Evolutionary conservation across 495 filamentous ascomycete genomes (phyloP).

Genomic region (Penicillium subrubescens): DNA sequence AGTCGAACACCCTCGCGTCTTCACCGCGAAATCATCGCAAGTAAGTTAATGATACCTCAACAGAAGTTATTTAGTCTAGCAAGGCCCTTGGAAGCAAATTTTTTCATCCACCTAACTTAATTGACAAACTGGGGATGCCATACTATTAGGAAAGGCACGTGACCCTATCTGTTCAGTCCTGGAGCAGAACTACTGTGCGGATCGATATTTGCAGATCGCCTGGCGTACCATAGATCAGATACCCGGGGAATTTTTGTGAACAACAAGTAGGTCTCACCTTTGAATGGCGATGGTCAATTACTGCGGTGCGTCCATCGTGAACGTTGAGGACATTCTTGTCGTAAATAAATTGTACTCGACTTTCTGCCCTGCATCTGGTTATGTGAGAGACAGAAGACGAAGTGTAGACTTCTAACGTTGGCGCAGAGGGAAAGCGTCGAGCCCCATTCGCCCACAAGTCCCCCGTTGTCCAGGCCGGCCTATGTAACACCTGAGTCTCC

Average conservation of each 20-base stretch:
- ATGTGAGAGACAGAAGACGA: background rate
- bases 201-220: too few relatives aligned
- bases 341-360: too few relatives aligned
- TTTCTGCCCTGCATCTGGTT: constrained; percentile 3
- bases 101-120: too few relatives aligned
- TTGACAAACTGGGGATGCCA: too few relatives aligned
- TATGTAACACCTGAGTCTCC: too few relatives aligned
- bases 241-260: background rate
- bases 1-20: background rate
- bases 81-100: too few relatives aligned
- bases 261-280: background rate
- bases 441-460: background rate
- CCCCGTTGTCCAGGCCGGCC: background rate
- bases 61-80: too few relatives aligned
- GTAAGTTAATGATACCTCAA: too few relatives aligned
- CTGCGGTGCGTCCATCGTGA: background rate
- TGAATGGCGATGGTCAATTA: background rate
- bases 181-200: too few relatives aligned
- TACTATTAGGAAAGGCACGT: too few relatives aligned
- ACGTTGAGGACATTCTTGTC: constrained; percentile 2
- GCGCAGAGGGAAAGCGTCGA: background rate
- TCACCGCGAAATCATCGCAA: background rate
- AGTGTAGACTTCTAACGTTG: background rate
- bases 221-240: background rate
- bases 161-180: too few relatives aligned